phyloP scores from a whole-genome alignment of 176 grass and related monocot genomes.

The Calamus simplicifolius region DNA sequence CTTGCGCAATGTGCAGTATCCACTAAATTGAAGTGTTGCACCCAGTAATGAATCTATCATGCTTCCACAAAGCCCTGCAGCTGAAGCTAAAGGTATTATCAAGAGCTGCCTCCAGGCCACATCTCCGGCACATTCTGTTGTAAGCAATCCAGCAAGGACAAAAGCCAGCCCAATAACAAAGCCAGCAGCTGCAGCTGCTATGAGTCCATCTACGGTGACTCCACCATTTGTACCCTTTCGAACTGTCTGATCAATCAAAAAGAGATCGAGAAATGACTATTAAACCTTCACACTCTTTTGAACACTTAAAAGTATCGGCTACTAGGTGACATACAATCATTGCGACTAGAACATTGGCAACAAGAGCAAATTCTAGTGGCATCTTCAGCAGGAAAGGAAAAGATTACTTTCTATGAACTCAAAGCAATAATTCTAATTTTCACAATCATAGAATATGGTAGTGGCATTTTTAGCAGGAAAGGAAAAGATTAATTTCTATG shows the following conservation, averaged over 20 bases:
- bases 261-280: constrained; percentile 16
- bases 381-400: too few relatives aligned
- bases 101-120: constrained; percentile 46
- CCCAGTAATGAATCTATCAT: constrained; percentile 91
- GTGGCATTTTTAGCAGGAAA: too few relatives aligned
- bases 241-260: constrained; percentile 51
- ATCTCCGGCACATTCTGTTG: constrained; percentile 58
- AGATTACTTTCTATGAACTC: too few relatives aligned
- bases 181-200: constrained; percentile 63
- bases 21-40: constrained; percentile 88
- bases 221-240: constrained; percentile 86
- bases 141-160: constrained; percentile 52
- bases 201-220: constrained; percentile 70
- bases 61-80: constrained; percentile 71
- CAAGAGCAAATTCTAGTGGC: too few relatives aligned
- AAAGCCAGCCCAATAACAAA: constrained; percentile 61
- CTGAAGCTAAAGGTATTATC: constrained; percentile 54
- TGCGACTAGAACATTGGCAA: too few relatives aligned
- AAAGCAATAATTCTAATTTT: too few relatives aligned
- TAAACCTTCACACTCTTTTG: neutral
- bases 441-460: too few relatives aligned
- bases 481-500: too few relatives aligned
- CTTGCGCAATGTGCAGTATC: constrained; percentile 76
- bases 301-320: neutral
- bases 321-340: neutral